Conservation (phyloP, 2,329 filamentous ascomycete species). For the Scedosporium boydii region DNA sequence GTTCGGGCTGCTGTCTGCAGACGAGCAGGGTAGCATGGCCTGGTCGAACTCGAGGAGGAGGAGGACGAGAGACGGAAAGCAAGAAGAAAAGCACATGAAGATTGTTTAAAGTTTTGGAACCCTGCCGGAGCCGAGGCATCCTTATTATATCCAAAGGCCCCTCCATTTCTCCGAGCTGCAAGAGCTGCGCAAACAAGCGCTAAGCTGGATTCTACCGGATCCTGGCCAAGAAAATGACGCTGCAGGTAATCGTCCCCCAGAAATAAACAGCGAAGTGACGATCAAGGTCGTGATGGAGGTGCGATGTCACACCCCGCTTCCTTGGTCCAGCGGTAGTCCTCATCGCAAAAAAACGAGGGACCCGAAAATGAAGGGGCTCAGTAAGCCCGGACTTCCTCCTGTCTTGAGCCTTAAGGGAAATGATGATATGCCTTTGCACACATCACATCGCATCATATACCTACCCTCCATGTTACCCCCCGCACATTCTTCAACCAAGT, state of each 20-base stretch:
- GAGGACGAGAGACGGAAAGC: background rate
- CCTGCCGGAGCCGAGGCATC: background rate
- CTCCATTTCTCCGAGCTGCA: background rate
- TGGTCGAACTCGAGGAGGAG: background rate
- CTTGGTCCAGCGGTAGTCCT: background rate
- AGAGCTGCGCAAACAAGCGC: background rate
- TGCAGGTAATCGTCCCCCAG: background rate
- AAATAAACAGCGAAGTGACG: background rate
- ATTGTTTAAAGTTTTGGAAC: background rate
- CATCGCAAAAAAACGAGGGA: no score
- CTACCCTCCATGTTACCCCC: no score
- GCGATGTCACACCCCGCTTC: background rate
- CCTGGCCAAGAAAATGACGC: background rate
- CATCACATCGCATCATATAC: no score
- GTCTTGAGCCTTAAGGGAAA: no score
- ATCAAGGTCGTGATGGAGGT: background rate
- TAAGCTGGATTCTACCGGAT: background rate
- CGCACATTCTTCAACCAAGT: no score
- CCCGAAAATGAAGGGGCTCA: no score
- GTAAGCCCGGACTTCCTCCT: no score
- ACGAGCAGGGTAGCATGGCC: no score
- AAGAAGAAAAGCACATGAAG: background rate
- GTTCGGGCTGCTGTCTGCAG: no score
- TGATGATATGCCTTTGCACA: no score
- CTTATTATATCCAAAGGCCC: background rate